These are phyloP conservation scores for Leccinum fuscescens DNA, from an alignment of 1,284 basidiomycete species.

Conservation along the genomic window DNA sequence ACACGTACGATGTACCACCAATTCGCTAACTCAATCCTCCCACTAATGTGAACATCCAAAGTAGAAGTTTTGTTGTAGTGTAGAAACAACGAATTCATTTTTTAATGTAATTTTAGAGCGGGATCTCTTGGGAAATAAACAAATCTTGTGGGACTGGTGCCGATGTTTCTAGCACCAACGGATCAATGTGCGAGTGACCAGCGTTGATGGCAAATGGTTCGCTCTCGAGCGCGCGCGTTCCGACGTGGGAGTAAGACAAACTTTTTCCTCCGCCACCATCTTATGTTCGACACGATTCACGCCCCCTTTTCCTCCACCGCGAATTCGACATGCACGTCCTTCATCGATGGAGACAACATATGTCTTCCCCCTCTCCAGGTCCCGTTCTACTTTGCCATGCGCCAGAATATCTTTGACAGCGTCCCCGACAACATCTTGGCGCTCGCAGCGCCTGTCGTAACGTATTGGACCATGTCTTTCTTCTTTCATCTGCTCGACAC, in stretches of 20 bases:
- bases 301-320: slow-evolving; percentile 3
- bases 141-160: not conserved
- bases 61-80: slow-evolving; percentile 37
- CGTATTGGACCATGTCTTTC: slow-evolving; percentile 87
- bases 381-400: slow-evolving; percentile 65
- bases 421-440: slow-evolving; percentile 77
- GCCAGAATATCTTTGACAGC: slow-evolving; percentile 53
- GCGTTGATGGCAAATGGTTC: not conserved
- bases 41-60: slow-evolving; percentile 34
- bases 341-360: slow-evolving; percentile 25
- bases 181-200: not conserved
- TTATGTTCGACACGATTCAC: slow-evolving; percentile 18
- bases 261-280: not conserved
- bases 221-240: not conserved
- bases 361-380: slow-evolving; percentile 28
- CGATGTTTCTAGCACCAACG: not conserved
- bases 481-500: slow-evolving; percentile 83
- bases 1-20: slow-evolving; percentile 33
- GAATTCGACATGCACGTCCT: slow-evolving; percentile 30
- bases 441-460: slow-evolving; percentile 72
- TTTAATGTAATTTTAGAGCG: not conserved
- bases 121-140: not conserved
- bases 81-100: slow-evolving; percentile 23
- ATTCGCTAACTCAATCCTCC: slow-evolving; percentile 31
- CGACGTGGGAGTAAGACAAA: slow-evolving; percentile 15